Base-by-base conservation (phyloP, 768 basidiomycete genomes). In the Russula olivacea region DNA sequence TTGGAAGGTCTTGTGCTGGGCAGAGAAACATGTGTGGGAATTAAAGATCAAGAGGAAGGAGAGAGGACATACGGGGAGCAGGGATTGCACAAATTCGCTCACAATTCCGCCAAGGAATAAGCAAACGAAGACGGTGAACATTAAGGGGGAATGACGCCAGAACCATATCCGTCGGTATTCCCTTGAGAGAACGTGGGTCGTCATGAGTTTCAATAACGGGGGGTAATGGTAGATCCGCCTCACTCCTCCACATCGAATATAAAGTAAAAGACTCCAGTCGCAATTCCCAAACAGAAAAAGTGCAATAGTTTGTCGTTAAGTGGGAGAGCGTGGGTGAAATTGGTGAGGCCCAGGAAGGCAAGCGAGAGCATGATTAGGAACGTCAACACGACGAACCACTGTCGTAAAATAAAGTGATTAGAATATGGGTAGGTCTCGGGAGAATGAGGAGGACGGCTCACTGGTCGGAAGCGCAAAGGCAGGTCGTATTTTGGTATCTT, bases 221-320 rank as follows among this genome's bases (percentile, higher is more conserved):
- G 47, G 51, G 40, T 36, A 63, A 52, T 47, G 32, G 21, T 48
- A 52, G 41, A 28, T 58, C 5, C 23, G 21, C 76, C 88, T 72
- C 68, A 93, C 91, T 93, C 91, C 63, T 93, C 91, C 10, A 91
- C 85, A 69, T 93, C 91, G 38, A 91, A 80, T 52, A 93, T 89
- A 70, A 92, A 93, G 74, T 91, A 93, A 73, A 93, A 93, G 7
- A 92, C 82, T 3, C 75, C 85, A 0, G 90, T 93, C 1, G 90
- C 89, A 28, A 89, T 65, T 58, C 78, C 78, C 61, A 93, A 87
- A 72, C 89, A 91, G 12, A 88, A 68, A 70, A 93, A 90, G 69
- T 89, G 91, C 30, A 91, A 74, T 17, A 92, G 71, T 73, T 91
- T 91, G 80, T 88, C 87, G 70, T 90, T 89, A 19, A 92, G 70